These are phyloP conservation scores for Primulina tabacum DNA, from an alignment of 257 asterid species.

Conservation along the genomic window DNA sequence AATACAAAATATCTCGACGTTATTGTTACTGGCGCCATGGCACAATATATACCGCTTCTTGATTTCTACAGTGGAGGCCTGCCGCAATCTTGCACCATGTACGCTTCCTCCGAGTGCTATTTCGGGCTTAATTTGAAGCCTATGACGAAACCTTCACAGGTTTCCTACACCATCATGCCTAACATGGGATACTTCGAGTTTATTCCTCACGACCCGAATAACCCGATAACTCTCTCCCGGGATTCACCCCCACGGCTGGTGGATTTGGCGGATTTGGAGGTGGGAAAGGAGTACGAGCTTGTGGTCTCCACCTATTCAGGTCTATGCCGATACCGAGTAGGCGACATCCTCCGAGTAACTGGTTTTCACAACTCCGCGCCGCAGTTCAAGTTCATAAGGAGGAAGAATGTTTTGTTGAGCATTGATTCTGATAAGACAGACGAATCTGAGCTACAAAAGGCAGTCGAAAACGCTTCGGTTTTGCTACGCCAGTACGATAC, in stretches of 20 bases:
- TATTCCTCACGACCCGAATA: not conserved
- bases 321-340: slow-evolving; percentile 71
- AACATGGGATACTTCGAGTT: too few species aligned
- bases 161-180: too few species aligned
- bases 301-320: slow-evolving; percentile 73
- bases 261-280: slow-evolving; percentile 62
- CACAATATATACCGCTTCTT: slow-evolving; percentile 36
- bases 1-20: slow-evolving; percentile 34
- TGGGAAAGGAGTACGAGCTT: slow-evolving; percentile 74
- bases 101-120: slow-evolving; percentile 46
- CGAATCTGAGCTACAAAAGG: slow-evolving; percentile 64
- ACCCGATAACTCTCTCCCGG: slow-evolving; percentile 26
- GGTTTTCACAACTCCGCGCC: slow-evolving; percentile 70
- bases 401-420: slow-evolving; percentile 66
- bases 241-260: slow-evolving; percentile 47
- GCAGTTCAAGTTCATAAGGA: slow-evolving; percentile 60
- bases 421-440: slow-evolving; percentile 76
- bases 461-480: slow-evolving; percentile 49
- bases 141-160: too few species aligned
- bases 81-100: slow-evolving; percentile 41
- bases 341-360: slow-evolving; percentile 73
- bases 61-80: slow-evolving; percentile 41
- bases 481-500: slow-evolving; percentile 36
- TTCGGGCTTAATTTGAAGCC: slow-evolving; percentile 38
- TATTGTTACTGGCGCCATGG: slow-evolving; percentile 38